These are phyloP conservation scores for Myxozyma vanderwaltii DNA, from an alignment of 805 yeast genomes.

Conservation along the genomic window DNA sequence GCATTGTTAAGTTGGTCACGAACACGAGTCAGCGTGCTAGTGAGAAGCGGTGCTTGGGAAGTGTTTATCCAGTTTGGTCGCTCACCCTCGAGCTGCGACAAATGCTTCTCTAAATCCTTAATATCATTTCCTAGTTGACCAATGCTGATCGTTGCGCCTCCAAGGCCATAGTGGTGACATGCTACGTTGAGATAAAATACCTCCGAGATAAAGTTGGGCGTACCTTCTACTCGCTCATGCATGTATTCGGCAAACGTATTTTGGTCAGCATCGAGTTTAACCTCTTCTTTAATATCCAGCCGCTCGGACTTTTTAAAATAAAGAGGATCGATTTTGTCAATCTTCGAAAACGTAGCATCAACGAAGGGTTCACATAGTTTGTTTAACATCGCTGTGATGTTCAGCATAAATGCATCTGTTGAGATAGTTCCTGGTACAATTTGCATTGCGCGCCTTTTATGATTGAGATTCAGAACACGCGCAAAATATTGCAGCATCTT, in stretches of 20 bases:
- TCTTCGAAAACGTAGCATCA: conserved; percentile 56
- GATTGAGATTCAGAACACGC: conserved; percentile 75
- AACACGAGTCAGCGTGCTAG: conserved; percentile 48
- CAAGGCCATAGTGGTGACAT: conserved; percentile 83
- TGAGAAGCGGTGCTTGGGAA: conserved; percentile 36
- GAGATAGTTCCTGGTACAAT: conserved; percentile 68
- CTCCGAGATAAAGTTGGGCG: conserved; percentile 82
- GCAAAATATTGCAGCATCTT: conserved; percentile 70
- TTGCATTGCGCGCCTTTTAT: conserved; percentile 83
- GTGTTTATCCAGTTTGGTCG: conserved; percentile 39
- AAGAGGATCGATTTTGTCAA: conserved; percentile 74
- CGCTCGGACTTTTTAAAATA: conserved; percentile 61
- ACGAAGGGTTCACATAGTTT: conserved; percentile 82
- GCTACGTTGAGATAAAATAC: conserved; percentile 80
- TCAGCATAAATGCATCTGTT: conserved; percentile 79
- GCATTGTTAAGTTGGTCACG: conserved; percentile 47
- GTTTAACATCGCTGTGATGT: conserved; percentile 66
- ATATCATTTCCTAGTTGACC: conserved; percentile 55
- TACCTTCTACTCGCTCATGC: conserved; percentile 45
- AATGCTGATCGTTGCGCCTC: conserved; percentile 66
- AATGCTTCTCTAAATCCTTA: conserved; percentile 53
- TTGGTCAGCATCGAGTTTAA: conserved; percentile 76
- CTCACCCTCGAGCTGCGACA: conserved; percentile 51
- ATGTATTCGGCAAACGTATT: conserved; percentile 66
- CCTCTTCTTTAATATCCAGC: conserved; percentile 74